A percentile compares a stretch with the other conserved stretches of the same genome.
These are phyloP conservation scores for Chalciporus pseudorubinellus DNA, from an alignment of 768 basidiomycete species.

Conservation along the genomic window DNA sequence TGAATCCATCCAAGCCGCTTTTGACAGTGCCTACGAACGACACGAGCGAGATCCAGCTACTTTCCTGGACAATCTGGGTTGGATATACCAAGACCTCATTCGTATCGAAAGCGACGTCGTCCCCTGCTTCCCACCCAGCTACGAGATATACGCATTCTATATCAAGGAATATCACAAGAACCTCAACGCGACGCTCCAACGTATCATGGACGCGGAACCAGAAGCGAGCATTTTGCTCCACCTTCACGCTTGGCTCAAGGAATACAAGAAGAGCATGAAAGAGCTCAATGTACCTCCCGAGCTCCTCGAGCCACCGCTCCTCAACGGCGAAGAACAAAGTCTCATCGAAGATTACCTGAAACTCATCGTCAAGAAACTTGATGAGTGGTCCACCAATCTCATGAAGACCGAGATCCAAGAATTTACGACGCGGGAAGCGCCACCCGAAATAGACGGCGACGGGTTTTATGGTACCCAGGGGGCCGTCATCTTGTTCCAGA, in stretches of 20 bases:
- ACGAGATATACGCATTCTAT: constrained; percentile 82
- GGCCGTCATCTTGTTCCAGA: constrained; percentile 93
- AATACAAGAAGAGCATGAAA: constrained; percentile 94
- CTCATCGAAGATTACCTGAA: constrained; percentile 95
- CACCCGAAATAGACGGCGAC: constrained; percentile 87
- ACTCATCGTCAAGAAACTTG: constrained; percentile 90
- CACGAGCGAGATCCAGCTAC: constrained; percentile 61
- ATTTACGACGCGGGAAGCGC: constrained; percentile 77
- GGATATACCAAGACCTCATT: constrained; percentile 95
- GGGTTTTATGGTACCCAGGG: constrained; percentile 90
- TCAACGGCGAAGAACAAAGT: constrained; percentile 90
- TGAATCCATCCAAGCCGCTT: constrained; percentile 69
- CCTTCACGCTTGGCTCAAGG: constrained; percentile 92
- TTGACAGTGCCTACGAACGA: constrained; percentile 63
- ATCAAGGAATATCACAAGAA: constrained; percentile 89
- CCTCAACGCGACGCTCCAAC: constrained; percentile 70
- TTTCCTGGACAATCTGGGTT: constrained; percentile 77
- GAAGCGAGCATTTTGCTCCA: constrained; percentile 87
- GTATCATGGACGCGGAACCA: constrained; percentile 66
- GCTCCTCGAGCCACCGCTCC: constrained; percentile 81
- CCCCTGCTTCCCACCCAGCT: constrained; percentile 88
- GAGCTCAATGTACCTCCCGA: constrained; percentile 83
- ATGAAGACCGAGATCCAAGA: constrained; percentile 88
- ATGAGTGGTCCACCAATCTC: constrained; percentile 94
- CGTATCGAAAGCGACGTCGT: constrained; percentile 89